Evolutionary conservation across 352 stramenopile genomes (phyloP).

Genomic region (Phytophthora sojae): DNA sequence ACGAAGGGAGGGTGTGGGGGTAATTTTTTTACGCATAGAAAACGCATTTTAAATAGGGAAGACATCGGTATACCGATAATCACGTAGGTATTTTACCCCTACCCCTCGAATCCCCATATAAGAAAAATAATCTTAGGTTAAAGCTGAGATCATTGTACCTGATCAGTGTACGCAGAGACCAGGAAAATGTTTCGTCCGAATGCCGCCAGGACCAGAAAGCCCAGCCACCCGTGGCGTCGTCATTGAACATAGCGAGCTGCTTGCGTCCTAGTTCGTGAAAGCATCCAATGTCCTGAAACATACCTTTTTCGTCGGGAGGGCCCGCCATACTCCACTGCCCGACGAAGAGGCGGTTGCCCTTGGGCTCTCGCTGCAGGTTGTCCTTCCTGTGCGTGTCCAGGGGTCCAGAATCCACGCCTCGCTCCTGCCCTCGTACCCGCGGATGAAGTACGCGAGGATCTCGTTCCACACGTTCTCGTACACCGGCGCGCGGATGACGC

Average conservation of each 20-base stretch:
- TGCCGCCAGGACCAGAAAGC: conserved; percentile 47
- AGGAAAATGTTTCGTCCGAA: too few species aligned
- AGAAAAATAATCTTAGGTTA: too few species aligned
- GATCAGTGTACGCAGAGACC: too few species aligned
- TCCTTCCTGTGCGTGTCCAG: conserved; percentile 30
- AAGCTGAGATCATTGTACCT: too few species aligned
- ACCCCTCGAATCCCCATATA: too few species aligned
- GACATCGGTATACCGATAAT: too few species aligned
- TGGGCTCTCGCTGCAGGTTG: conserved; percentile 8
- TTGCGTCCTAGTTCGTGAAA: conserved; percentile 34
- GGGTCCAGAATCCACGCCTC: conserved; percentile 25
- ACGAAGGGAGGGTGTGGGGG: too few species aligned
- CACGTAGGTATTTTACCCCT: too few species aligned
- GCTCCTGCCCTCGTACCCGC: conserved; percentile 35
- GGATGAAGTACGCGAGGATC: conserved; percentile 63
- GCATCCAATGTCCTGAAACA: conserved; percentile 30
- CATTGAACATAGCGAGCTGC: conserved; percentile 41
- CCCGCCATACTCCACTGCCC: conserved; percentile 59
- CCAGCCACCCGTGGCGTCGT: conserved; percentile 33
- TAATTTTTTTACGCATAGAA: too few species aligned
- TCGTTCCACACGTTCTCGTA: conserved; percentile 71
- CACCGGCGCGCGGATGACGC: conserved; percentile 20
- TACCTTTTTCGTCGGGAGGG: conserved; percentile 25
- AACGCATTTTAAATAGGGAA: too few species aligned
- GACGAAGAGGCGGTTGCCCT: conserved; percentile 38